These are phyloP conservation scores for Peribolospora kevripleyi DNA, from an alignment of 768 basidiomycete species.

Conservation along the genomic window DNA sequence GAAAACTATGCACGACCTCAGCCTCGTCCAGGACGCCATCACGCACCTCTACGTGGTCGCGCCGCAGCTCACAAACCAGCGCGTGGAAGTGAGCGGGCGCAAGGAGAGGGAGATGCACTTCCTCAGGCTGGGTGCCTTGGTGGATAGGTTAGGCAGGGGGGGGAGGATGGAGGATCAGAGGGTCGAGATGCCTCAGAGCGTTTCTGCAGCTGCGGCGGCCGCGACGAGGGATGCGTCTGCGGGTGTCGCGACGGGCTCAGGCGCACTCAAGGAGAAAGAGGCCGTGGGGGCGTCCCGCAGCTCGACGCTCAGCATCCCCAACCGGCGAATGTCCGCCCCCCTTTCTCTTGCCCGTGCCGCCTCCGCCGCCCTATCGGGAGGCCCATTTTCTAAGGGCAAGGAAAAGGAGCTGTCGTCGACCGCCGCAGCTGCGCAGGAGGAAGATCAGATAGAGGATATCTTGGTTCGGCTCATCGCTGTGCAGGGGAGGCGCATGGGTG, in stretches of 20 bases:
- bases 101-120: constrained; percentile 38
- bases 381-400: no score
- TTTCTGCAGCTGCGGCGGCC: background rate
- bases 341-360: constrained; percentile 50
- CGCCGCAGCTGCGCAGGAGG: no score
- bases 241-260: background rate
- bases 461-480: no score
- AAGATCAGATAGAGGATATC: no score
- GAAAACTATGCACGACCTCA: constrained; percentile 62
- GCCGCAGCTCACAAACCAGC: constrained; percentile 73
- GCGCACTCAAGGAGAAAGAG: constrained; percentile 29
- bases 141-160: constrained; percentile 15
- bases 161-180: constrained; percentile 16
- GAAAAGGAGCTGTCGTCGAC: no score
- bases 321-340: constrained; percentile 33
- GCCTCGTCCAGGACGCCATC: constrained; percentile 63
- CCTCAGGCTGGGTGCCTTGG: constrained; percentile 23
- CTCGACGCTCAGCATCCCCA: constrained; percentile 35
- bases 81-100: constrained; percentile 49
- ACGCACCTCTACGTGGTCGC: constrained; percentile 64
- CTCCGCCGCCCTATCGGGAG: constrained; percentile 31
- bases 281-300: constrained; percentile 29
- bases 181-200: constrained; percentile 6
- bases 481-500: no score
- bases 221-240: background rate